Percentiles rank a stretch among this genome's conserved stretches.
phyloP scores from a whole-genome alignment of 768 basidiomycete genomes.

The Boletus fagicola region DNA sequence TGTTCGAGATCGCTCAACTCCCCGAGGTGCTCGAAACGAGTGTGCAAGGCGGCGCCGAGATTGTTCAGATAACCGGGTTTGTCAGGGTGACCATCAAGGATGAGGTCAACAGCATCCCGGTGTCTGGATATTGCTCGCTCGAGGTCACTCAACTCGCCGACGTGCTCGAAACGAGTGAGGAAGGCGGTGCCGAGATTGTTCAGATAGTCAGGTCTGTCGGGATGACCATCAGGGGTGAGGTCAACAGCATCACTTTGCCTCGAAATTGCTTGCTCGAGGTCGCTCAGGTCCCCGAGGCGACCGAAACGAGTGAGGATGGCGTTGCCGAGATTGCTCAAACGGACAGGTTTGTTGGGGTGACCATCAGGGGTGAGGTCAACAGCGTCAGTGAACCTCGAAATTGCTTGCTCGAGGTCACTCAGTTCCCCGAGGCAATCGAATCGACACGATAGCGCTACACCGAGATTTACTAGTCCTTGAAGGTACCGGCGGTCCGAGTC shows the following conservation, averaged over 20 bases:
- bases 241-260: not conserved
- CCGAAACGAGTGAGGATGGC: not conserved
- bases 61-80: not conserved
- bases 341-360: not conserved
- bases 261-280: slow-evolving; percentile 1
- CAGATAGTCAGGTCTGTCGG: not conserved
- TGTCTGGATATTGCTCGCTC: not conserved
- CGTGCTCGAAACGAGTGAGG: not conserved
- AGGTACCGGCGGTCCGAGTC: not conserved
- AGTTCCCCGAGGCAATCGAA: not conserved
- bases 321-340: not conserved
- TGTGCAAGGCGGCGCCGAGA: not conserved
- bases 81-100: not conserved
- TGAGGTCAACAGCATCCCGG: not conserved
- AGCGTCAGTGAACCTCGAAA: not conserved
- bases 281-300: not conserved
- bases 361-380: not conserved
- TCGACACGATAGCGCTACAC: not conserved
- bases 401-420: not conserved
- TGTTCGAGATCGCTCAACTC: not conserved
- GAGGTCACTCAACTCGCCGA: not conserved
- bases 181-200: not conserved
- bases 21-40: not conserved
- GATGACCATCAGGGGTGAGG: not conserved
- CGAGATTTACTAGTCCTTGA: not conserved